Evolutionary conservation across 2,329 filamentous ascomycete species (phyloP).

Genomic region (Escovopsis sp.): DNA sequence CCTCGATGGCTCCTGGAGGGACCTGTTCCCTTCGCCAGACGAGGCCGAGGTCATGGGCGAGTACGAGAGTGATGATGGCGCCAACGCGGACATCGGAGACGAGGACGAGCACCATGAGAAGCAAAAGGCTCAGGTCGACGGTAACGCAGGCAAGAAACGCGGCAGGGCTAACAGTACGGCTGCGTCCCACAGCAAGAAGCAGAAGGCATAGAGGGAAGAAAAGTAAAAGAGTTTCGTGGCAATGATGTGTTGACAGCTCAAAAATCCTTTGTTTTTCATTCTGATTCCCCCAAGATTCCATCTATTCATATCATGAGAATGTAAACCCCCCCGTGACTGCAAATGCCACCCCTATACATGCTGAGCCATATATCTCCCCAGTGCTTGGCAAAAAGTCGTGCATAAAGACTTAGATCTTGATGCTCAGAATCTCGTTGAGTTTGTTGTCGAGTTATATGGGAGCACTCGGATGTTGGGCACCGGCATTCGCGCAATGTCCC

Average conservation of each 20-base stretch:
- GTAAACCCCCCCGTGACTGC: too few species aligned
- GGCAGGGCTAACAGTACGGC: constrained; percentile 6
- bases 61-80: constrained; percentile 19
- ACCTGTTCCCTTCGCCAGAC: constrained; percentile 25
- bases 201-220: neutral
- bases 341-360: too few species aligned
- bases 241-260: too few species aligned
- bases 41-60: constrained; percentile 26
- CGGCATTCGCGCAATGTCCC: constrained; percentile 23
- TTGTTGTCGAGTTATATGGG: constrained; percentile 16
- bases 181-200: constrained; percentile 11
- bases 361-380: too few species aligned
- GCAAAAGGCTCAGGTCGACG: too few species aligned
- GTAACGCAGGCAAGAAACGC: constrained; percentile 10
- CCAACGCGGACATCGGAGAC: constrained; percentile 17
- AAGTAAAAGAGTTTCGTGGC: too few species aligned
- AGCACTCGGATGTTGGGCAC: constrained; percentile 20
- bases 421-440: constrained; percentile 8
- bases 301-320: too few species aligned
- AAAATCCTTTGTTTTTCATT: too few species aligned
- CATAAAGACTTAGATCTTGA: too few species aligned
- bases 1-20: constrained; percentile 42
- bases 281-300: too few species aligned
- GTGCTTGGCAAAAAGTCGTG: neutral
- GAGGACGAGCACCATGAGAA: constrained; percentile 4